A percentile compares a stretch with the other conserved stretches of the same genome.
These are phyloP conservation scores for Beauveria sp. DNA, from an alignment of 2,329 filamentous ascomycete species.

Conservation along the genomic window DNA sequence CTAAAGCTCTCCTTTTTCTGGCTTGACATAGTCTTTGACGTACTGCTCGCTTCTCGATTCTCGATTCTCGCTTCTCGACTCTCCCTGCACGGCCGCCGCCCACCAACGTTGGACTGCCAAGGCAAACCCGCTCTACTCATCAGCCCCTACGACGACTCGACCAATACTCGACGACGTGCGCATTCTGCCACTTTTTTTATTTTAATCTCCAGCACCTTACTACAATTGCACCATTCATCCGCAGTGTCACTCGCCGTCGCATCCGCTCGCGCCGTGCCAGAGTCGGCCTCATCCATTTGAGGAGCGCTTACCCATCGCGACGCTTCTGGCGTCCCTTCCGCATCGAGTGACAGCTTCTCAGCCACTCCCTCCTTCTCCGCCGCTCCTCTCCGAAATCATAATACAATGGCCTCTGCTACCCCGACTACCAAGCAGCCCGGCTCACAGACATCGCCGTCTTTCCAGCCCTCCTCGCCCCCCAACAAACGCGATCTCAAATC, in stretches of 20 bases:
- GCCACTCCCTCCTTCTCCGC: neutral
- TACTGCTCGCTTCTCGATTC: neutral
- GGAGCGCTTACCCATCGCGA: neutral
- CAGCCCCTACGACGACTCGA: neutral
- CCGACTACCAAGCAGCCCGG: slow-evolving; percentile 1
- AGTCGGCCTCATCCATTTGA: neutral
- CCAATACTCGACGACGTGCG: neutral
- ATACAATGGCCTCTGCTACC: slow-evolving; percentile 9
- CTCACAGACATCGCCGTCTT: neutral
- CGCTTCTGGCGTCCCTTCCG: neutral
- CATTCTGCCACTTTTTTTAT: neutral
- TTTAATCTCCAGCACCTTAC: neutral
- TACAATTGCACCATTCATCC: neutral
- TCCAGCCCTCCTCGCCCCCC: slow-evolving; percentile 50
- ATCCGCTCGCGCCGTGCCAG: neutral
- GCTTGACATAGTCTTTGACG: neutral
- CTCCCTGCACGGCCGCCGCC: neutral
- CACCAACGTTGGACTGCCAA: neutral
- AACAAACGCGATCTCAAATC: slow-evolving; percentile 83
- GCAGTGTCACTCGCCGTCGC: neutral
- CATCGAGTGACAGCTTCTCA: neutral
- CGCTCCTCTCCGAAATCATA: neutral
- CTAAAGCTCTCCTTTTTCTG: neutral
- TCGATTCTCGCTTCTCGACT: neutral
- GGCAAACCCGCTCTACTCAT: neutral